A percentile compares a stretch with the other conserved stretches of the same genome.
These are phyloP conservation scores for Sporothrix inflata DNA, from an alignment of 2,329 filamentous ascomycete species.

Conservation along the genomic window DNA sequence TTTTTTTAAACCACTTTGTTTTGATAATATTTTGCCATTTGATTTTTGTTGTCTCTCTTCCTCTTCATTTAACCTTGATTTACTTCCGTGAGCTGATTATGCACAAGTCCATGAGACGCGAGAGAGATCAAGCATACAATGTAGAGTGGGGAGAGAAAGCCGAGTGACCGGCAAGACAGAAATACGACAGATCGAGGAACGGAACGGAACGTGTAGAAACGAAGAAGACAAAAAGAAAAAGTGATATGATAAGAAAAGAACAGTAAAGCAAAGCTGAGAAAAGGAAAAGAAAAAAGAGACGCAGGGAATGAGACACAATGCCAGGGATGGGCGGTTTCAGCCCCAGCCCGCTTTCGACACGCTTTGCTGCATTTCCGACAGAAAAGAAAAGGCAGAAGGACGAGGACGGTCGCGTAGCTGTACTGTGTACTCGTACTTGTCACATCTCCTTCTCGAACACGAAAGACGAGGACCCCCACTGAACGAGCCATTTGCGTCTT, in stretches of 20 bases:
- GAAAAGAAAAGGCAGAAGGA: not conserved
- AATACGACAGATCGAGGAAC: not conserved
- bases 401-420: not conserved
- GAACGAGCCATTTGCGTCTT: not conserved
- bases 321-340: slow-evolving; percentile 24
- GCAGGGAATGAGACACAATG: slow-evolving; percentile 24
- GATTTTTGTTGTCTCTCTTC: not conserved
- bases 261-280: not conserved
- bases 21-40: too few relatives aligned
- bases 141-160: not conserved
- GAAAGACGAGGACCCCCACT: not conserved
- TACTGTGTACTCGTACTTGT: not conserved
- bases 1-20: not conserved
- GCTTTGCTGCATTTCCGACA: slow-evolving; percentile 16
- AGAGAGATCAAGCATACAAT: not conserved
- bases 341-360: slow-evolving; percentile 13
- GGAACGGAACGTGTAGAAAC: not conserved
- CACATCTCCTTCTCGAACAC: not conserved
- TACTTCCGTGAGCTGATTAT: slow-evolving; percentile 8
- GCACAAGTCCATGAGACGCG: not conserved
- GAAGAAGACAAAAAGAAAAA: not conserved
- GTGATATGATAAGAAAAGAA: not conserved
- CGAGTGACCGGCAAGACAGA: not conserved
- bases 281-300: not conserved
- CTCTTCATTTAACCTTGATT: not conserved